A percentile compares a stretch with the other conserved stretches of the same genome.
Conservation (phyloP, 768 basidiomycete species). For the Pleurotus cornucopiae region DNA sequence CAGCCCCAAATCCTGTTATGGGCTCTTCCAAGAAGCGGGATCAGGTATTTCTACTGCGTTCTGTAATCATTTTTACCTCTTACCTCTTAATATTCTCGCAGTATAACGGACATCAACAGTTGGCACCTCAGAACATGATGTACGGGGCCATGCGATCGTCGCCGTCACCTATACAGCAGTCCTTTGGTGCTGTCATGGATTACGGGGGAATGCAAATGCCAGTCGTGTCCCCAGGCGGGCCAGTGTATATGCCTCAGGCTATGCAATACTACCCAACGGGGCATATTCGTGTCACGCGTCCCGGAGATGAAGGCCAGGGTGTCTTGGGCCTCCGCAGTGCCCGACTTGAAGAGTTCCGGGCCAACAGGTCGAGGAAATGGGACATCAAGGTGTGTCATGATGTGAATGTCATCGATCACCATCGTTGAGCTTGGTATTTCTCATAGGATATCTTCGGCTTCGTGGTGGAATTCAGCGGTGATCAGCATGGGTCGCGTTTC, state of each 20-base stretch:
- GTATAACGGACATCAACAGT: slow-evolving; percentile 46
- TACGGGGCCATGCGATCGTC: slow-evolving; percentile 37
- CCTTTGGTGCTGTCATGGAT: slow-evolving; percentile 42
- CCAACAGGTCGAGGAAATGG: slow-evolving; percentile 78
- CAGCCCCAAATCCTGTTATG: slow-evolving; percentile 38
- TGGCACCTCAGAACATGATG: slow-evolving; percentile 35
- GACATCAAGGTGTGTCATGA: slow-evolving; percentile 58
- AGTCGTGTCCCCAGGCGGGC: slow-evolving; percentile 38
- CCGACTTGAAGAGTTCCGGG: slow-evolving; percentile 80
- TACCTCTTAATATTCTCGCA: slow-evolving; percentile 12
- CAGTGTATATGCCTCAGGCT: slow-evolving; percentile 36
- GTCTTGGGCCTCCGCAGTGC: slow-evolving; percentile 54
- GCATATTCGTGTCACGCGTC: slow-evolving; percentile 38
- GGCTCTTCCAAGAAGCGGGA: slow-evolving; percentile 54
- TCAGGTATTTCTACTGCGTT: slow-evolving; percentile 36
- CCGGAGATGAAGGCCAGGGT: slow-evolving; percentile 33
- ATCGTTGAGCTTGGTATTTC: slow-evolving; percentile 1
- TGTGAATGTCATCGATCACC: background rate
- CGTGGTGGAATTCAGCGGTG: slow-evolving; percentile 87
- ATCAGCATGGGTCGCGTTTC: slow-evolving; percentile 98
- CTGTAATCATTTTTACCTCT: slow-evolving; percentile 7
- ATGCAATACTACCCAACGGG: slow-evolving; percentile 31
- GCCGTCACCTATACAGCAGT: slow-evolving; percentile 38
- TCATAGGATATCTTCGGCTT: slow-evolving; percentile 80
- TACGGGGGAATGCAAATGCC: slow-evolving; percentile 40